Percentiles rank a stretch among this genome's conserved stretches.
Evolutionary conservation across 495 filamentous ascomycete genomes (phyloP).

Genomic region (Aspergillus leporis): DNA sequence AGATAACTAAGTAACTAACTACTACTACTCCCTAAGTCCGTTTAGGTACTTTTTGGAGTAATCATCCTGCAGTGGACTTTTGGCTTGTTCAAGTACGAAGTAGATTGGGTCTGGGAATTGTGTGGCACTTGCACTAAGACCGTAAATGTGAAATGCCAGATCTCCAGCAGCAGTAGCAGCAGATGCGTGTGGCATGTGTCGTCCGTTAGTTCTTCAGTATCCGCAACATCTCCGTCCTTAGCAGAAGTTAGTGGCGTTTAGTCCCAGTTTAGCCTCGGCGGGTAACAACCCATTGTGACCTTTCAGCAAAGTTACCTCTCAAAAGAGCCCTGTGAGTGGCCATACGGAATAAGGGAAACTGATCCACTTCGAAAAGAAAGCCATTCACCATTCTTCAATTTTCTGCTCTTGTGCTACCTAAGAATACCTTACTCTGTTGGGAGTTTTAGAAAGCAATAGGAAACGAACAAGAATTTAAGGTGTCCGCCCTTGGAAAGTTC

Average conservation of each 20-base stretch:
- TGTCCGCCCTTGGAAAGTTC: no score
- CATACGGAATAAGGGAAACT: background rate
- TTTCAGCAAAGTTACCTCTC: background rate
- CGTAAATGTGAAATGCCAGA: slow-evolving; percentile 5
- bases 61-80: slow-evolving; percentile 18
- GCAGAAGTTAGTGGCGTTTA: background rate
- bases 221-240: slow-evolving; percentile 2
- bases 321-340: background rate
- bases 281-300: slow-evolving; percentile 1
- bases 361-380: background rate
- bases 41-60: slow-evolving; percentile 17
- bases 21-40: background rate
- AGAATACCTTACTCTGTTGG: background rate
- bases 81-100: background rate
- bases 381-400: background rate
- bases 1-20: background rate
- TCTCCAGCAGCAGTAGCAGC: background rate
- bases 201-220: slow-evolving; percentile 5
- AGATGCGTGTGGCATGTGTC: background rate
- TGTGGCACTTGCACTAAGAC: slow-evolving; percentile 3
- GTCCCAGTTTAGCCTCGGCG: background rate
- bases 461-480: no score
- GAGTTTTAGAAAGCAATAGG: background rate
- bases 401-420: background rate
- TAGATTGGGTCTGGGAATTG: slow-evolving; percentile 1